Conservation (phyloP, 1,139 yeast genomes). For the Hanseniaspora gamundiae region DNA sequence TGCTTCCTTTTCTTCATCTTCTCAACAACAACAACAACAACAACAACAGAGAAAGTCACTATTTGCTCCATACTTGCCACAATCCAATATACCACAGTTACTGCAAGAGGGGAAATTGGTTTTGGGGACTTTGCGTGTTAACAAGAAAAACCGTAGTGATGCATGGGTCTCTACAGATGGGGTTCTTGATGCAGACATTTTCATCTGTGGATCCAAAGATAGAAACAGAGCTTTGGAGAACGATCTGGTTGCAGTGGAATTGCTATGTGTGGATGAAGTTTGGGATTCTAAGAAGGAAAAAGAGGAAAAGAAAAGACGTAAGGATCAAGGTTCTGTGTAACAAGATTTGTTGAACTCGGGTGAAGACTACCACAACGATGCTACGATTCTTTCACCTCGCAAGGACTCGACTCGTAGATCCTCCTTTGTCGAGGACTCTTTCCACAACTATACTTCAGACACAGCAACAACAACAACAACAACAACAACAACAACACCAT, state of each 20-base stretch:
- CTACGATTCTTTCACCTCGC: slow-evolving; percentile 27
- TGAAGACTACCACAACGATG: slow-evolving; percentile 62
- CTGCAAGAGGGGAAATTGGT: slow-evolving; percentile 85
- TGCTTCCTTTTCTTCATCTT: too few relatives aligned
- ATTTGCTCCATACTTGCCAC: slow-evolving; percentile 93
- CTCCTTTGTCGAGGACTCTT: not conserved
- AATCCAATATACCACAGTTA: slow-evolving; percentile 79
- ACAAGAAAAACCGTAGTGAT: slow-evolving; percentile 90
- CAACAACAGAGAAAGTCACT: slow-evolving; percentile 55
- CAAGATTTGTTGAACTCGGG: slow-evolving; percentile 30
- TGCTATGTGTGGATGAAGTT: slow-evolving; percentile 89
- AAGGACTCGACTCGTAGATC: slow-evolving; percentile 2
- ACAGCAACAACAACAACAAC: not conserved
- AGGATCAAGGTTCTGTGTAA: slow-evolving; percentile 36
- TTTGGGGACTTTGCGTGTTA: slow-evolving; percentile 84
- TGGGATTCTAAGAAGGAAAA: slow-evolving; percentile 95
- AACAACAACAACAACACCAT: slow-evolving; percentile 3
- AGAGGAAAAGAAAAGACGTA: slow-evolving; percentile 92
- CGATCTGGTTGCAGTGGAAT: slow-evolving; percentile 88
- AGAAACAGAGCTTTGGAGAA: slow-evolving; percentile 96
- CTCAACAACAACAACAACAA: slow-evolving; percentile 13
- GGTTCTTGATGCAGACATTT: slow-evolving; percentile 86
- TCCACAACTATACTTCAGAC: not conserved
- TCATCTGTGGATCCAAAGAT: slow-evolving; percentile 97
- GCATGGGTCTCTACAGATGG: slow-evolving; percentile 97